These are phyloP conservation scores for Suhomyces chickasaworum DNA, from an alignment of 1,139 yeast genomes.

Conservation along the genomic window DNA sequence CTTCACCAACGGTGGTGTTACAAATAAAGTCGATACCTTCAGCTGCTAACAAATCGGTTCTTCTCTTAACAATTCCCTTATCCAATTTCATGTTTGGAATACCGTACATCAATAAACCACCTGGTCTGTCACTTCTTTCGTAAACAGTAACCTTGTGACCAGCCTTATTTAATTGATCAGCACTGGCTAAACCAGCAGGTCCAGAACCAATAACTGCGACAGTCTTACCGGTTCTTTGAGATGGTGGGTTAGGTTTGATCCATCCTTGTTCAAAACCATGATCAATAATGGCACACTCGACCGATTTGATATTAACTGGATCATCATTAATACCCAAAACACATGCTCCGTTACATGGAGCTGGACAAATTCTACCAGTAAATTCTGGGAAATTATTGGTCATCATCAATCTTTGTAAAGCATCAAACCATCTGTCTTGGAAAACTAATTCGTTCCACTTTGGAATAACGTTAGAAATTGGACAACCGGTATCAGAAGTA, in stretches of 20 bases:
- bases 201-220: constrained; percentile 95
- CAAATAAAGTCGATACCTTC: constrained; percentile 85
- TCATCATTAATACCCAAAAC: constrained; percentile 91
- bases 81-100: constrained; percentile 99
- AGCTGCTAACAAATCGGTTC: constrained; percentile 86
- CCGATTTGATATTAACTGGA: constrained; percentile 95
- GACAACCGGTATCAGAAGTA: constrained; percentile 97
- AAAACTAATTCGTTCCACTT: constrained; percentile 97
- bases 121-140: constrained; percentile 93
- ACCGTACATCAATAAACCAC: constrained; percentile 98
- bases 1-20: constrained; percentile 82
- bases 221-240: constrained; percentile 75
- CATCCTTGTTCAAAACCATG: constrained; percentile 96
- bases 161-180: constrained; percentile 95
- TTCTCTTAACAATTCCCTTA: constrained; percentile 87
- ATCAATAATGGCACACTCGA: constrained; percentile 95
- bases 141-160: constrained; percentile 91
- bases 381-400: constrained; percentile 99
- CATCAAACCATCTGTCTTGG: constrained; percentile 94
- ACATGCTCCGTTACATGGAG: constrained; percentile 99
- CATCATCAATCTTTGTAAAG: constrained; percentile 88
- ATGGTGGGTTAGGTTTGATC: constrained; percentile 86
- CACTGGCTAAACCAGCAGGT: constrained; percentile 94
- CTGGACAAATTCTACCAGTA: constrained; percentile 98
- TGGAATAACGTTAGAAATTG: constrained; percentile 94